phyloP scores from a whole-genome alignment of 805 yeast species.

The Candida pini region DNA sequence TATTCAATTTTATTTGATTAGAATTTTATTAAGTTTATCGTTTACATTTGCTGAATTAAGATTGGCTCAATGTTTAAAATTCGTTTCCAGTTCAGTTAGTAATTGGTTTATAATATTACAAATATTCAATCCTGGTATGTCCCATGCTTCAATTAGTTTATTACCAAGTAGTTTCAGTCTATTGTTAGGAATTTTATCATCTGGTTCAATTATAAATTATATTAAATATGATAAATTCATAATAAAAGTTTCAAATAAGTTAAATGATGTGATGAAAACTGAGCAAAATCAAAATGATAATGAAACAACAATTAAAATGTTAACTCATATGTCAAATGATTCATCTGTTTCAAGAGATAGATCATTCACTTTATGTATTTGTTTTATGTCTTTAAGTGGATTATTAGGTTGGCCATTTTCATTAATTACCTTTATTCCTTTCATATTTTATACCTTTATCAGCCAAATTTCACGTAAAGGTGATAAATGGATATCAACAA shows the following conservation, averaged over 20 bases:
- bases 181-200: constrained; percentile 42
- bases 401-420: constrained; percentile 91
- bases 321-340: constrained; percentile 13
- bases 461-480: constrained; percentile 7
- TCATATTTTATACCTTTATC: constrained; percentile 34
- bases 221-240: constrained; percentile 23
- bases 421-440: constrained; percentile 57
- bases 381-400: constrained; percentile 59
- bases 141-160: constrained; percentile 81
- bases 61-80: constrained; percentile 38
- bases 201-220: constrained; percentile 33
- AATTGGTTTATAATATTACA: constrained; percentile 60
- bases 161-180: constrained; percentile 80
- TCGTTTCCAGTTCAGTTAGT: constrained; percentile 37
- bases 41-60: constrained; percentile 48
- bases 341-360: constrained; percentile 15
- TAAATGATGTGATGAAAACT: constrained; percentile 15
- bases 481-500: constrained; percentile 1
- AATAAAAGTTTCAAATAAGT: constrained; percentile 9
- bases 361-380: constrained; percentile 28
- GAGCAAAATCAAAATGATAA: constrained; percentile 7
- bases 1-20: constrained; percentile 45
- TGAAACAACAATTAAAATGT: constrained; percentile 8
- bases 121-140: constrained; percentile 71
- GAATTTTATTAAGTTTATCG: constrained; percentile 38